These are phyloP conservation scores for Paramecium primaurelia DNA, from an alignment of 73 alveolate species.

Conservation along the genomic window DNA sequence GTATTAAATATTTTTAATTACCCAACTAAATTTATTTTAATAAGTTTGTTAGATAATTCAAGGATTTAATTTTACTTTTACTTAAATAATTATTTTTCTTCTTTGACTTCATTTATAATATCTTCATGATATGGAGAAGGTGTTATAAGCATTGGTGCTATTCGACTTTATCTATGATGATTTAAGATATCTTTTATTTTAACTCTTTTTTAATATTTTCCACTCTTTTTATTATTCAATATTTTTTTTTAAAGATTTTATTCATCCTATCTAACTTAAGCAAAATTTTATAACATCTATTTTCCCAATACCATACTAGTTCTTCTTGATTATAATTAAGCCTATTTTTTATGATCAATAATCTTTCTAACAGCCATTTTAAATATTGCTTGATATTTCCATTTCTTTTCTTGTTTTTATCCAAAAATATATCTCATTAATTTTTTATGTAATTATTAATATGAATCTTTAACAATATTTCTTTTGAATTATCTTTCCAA, in stretches of 20 bases:
- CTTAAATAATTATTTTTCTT: background rate
- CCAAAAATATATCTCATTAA: constrained; percentile 8
- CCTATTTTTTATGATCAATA: background rate
- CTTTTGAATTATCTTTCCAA: background rate
- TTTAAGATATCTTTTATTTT: background rate
- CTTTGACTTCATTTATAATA: background rate
- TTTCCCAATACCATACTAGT: constrained; percentile 1
- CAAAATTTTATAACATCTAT: background rate
- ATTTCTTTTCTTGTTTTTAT: background rate
- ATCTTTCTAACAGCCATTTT: constrained; percentile 25
- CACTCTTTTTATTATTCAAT: background rate
- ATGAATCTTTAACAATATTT: background rate
- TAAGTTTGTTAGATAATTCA: background rate
- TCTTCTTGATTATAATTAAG: background rate
- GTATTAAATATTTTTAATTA: background rate
- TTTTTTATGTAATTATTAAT: background rate
- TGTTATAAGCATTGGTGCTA: background rate
- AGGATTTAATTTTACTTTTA: background rate
- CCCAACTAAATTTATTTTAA: background rate
- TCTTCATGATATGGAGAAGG: background rate
- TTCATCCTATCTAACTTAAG: background rate
- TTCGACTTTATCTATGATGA: background rate
- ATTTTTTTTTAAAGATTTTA: background rate
- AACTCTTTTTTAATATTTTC: background rate
- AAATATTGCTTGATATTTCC: background rate